Evolutionary conservation across 1,284 basidiomycete species (phyloP).

Genomic region (Golubevia pallescens): DNA sequence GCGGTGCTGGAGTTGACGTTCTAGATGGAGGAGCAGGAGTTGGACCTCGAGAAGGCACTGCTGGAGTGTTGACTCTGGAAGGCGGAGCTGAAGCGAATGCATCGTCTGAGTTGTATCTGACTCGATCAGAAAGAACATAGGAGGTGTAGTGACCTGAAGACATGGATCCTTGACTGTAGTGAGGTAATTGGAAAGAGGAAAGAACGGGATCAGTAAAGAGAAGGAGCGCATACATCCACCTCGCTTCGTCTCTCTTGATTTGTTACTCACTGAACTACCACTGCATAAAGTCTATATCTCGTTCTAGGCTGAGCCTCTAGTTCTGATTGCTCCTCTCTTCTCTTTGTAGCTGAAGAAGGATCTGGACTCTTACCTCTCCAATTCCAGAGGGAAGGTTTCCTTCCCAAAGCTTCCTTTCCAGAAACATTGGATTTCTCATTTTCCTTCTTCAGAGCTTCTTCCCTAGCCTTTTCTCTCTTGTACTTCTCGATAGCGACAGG

Average conservation of each 20-base stretch:
- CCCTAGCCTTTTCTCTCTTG: constrained; percentile 34
- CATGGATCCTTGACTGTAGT: constrained; percentile 30
- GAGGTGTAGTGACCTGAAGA: constrained; percentile 50
- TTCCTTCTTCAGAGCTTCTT: constrained; percentile 66
- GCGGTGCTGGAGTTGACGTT: constrained; percentile 5
- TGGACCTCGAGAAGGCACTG: neutral
- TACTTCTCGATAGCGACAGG: constrained; percentile 35
- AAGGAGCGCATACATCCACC: neutral
- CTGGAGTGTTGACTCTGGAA: neutral
- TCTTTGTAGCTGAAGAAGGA: too few relatives aligned
- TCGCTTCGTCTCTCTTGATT: too few relatives aligned
- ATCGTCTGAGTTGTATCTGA: constrained; percentile 20
- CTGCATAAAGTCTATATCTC: too few relatives aligned
- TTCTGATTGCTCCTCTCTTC: too few relatives aligned
- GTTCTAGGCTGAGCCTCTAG: too few relatives aligned
- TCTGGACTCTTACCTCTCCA: neutral
- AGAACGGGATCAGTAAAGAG: neutral
- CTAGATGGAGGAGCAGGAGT: constrained; percentile 4
- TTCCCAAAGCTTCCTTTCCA: neutral
- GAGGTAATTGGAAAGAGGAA: constrained; percentile 2
- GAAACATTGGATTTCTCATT: neutral
- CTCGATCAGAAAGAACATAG: constrained; percentile 39
- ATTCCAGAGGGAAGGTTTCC: neutral
- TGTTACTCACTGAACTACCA: too few relatives aligned
- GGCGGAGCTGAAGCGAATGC: too few relatives aligned